Evolutionary conservation across 1,284 basidiomycete species (phyloP).

Genomic region (Ganoderma resinaceum): DNA sequence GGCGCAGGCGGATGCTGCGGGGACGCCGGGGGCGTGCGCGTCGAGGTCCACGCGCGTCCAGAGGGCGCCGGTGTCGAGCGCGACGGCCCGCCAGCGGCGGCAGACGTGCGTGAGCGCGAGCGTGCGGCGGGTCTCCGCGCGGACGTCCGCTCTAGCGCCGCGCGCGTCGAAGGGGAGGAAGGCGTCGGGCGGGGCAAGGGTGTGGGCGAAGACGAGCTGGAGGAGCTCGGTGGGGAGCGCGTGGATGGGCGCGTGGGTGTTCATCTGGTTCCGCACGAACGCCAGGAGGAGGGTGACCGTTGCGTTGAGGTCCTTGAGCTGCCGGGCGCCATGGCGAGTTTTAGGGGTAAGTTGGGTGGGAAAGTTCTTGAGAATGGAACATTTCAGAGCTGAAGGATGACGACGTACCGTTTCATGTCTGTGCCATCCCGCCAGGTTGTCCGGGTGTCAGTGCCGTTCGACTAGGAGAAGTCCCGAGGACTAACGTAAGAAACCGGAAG

Average conservation of each 20-base stretch:
- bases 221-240: conserved; percentile 26
- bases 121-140: conserved; percentile 3
- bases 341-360: background rate
- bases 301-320: conserved; percentile 23
- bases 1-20: background rate
- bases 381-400: background rate
- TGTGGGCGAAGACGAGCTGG: conserved; percentile 20
- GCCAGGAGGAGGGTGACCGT: conserved; percentile 19
- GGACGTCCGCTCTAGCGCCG: conserved; percentile 11
- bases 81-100: conserved; percentile 26
- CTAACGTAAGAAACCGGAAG: background rate
- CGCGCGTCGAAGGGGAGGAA: conserved; percentile 11
- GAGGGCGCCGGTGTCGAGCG: conserved; percentile 22
- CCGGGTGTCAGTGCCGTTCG: background rate
- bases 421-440: background rate
- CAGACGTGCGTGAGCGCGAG: conserved; percentile 22
- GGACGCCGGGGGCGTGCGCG: background rate
- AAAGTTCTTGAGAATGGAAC: too few species aligned
- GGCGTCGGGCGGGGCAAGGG: conserved; percentile 8
- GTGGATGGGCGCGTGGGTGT: conserved; percentile 20
- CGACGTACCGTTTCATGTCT: background rate
- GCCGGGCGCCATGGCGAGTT: background rate
- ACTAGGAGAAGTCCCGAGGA: background rate
- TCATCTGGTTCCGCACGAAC: conserved; percentile 19
- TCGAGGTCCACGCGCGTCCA: conserved; percentile 20